Base-by-base conservation (phyloP, 192 early-diverging fungal species). In the Umbelopsis sp. region DNA sequence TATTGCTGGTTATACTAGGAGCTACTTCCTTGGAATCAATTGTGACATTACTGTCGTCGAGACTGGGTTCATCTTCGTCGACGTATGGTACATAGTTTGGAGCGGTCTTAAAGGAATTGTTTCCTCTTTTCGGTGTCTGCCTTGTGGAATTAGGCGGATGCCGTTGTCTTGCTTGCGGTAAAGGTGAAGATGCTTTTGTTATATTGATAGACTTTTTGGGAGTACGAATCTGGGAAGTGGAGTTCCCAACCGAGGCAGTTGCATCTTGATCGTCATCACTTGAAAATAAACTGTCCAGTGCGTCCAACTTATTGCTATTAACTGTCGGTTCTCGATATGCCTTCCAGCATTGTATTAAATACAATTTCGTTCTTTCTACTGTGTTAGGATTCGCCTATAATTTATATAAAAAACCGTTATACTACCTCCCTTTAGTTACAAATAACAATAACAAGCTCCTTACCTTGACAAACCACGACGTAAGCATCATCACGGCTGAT, bases 81-180 rank as follows among this genome's bases (percentile, higher is more conserved):
- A 12, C 26, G 26, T 26, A 22, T 20, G 56, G 17, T 62, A 14
- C 12, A 14, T 62, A 31, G 20, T 26, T 62, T 12, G 56, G 17
- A 2, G 14, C 12, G 2, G 12, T 3, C 26, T 62, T 62, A 12
- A 31, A 62, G 7, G 56, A 16, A 14, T 20, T 62, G 20, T 1
- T 62, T 62, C 14, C 31, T 20, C 26, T 62, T 32, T 62, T 62
- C 9, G 29, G 17, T 34, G 56, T 16, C 34, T 29, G 31, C 8
- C 26, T 31, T 62, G 31, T 20, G 6, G 56, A n/a, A 8, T 2
- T 32, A 29, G 56, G 56, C 17, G 29, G 31, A 29, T 62, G 56
- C 14, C 56, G 56, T 34, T 62, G 56, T n/a, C 56, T 62, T 16
- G 56, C 29, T 34, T 62, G 56, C 5, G 56, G 34, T 20, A 62